Percentiles rank a stretch among this genome's conserved stretches.
These are phyloP conservation scores for Alternaria triticina DNA, from an alignment of 2,329 filamentous ascomycete species.

Conservation along the genomic window DNA sequence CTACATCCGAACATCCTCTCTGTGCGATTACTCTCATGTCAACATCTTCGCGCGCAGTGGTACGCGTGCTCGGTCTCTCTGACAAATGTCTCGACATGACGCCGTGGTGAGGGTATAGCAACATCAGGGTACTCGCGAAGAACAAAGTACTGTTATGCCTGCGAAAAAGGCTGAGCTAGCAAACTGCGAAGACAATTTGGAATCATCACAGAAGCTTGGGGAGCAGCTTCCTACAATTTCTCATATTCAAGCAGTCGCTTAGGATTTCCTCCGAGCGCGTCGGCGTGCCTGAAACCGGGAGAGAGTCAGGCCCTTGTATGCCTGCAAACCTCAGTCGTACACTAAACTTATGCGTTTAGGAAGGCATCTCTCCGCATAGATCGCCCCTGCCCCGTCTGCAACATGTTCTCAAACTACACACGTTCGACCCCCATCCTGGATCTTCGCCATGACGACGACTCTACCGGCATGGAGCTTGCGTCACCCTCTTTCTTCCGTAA, in stretches of 20 bases:
- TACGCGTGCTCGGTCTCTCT: not conserved
- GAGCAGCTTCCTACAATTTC: not conserved
- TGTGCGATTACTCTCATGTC: not conserved
- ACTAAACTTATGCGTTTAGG: conserved; percentile 48
- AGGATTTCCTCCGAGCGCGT: conserved; percentile 8
- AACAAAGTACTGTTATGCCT: not conserved
- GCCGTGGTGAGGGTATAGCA: not conserved
- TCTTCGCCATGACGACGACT: conserved; percentile 24
- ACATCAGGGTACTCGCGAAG: not conserved
- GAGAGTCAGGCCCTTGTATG: conserved; percentile 36
- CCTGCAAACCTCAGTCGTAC: conserved; percentile 36
- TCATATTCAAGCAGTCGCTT: not conserved
- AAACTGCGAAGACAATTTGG: not conserved
- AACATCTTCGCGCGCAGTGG: not conserved
- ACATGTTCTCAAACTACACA: conserved; percentile 43
- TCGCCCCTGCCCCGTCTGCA: conserved; percentile 36
- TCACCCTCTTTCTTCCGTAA: conserved; percentile 21
- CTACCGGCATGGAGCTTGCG: conserved; percentile 22
- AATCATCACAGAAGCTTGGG: not conserved
- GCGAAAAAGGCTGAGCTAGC: not conserved
- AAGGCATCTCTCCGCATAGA: conserved; percentile 29
- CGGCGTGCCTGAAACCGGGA: conserved; percentile 39
- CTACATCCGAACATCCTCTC: not conserved
- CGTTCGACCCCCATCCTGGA: conserved; percentile 38
- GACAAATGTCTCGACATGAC: not conserved